Evolutionary conservation across 345 rosid genomes (phyloP).

Genomic region (Hibiscus mutabilis): DNA sequence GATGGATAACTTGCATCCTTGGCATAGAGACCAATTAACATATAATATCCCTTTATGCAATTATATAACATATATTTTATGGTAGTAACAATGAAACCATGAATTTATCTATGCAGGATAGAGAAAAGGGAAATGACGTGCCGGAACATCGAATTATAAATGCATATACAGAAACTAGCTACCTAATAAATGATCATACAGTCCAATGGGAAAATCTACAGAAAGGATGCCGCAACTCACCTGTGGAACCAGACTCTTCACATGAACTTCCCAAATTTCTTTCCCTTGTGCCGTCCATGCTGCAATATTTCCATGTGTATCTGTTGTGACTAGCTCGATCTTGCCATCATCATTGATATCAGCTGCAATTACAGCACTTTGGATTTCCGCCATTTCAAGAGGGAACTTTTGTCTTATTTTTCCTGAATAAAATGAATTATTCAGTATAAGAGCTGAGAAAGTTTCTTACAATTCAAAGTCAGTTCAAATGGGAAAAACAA

Average conservation of each 20-base stretch:
- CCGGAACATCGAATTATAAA: background rate
- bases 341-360: conserved; percentile 99
- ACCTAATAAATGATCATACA: background rate
- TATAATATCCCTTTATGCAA: no score
- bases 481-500: background rate
- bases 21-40: background rate
- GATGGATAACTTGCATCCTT: background rate
- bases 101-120: background rate
- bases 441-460: conserved; percentile 23
- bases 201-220: background rate
- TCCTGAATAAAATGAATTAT: conserved; percentile 39
- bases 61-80: no score
- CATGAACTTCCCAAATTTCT: conserved; percentile 80
- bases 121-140: background rate
- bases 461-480: conserved; percentile 12
- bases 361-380: conserved; percentile 92
- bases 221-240: conserved; percentile 30
- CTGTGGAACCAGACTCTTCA: conserved; percentile 94
- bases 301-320: conserved; percentile 93
- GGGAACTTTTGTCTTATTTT: conserved; percentile 79
- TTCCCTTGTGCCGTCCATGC: conserved; percentile 96
- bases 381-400: conserved; percentile 98
- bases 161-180: background rate
- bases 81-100: background rate
- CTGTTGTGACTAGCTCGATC: conserved; percentile 91